Conservation (phyloP, 176 grass and related monocot genomes). For the Oropetium thomaeum region DNA sequence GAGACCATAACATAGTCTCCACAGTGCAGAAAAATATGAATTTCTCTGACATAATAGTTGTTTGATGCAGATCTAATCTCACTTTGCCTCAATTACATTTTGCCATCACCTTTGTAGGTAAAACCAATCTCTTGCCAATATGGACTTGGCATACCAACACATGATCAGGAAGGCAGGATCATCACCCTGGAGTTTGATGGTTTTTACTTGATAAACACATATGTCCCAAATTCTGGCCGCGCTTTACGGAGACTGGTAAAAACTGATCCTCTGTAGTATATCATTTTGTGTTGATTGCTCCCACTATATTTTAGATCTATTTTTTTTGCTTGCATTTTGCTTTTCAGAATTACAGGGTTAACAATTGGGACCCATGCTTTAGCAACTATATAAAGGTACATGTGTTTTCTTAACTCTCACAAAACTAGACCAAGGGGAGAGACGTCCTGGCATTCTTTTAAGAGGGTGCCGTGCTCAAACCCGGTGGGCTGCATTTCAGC, state of each 20-base stretch:
- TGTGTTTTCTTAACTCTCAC: slow-evolving; percentile 17
- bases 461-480: no score
- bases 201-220: slow-evolving; percentile 81
- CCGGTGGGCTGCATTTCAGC: no score
- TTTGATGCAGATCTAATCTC: not conserved
- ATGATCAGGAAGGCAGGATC: slow-evolving; percentile 84
- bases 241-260: slow-evolving; percentile 63
- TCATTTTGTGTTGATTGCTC: slow-evolving; percentile 23
- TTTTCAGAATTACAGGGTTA: slow-evolving; percentile 67
- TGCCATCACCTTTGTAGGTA: slow-evolving; percentile 45
- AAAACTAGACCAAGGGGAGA: no score
- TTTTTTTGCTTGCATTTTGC: slow-evolving; percentile 20
- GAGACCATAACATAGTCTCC: not conserved
- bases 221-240: slow-evolving; percentile 90
- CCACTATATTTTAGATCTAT: not conserved
- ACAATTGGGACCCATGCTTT: slow-evolving; percentile 68
- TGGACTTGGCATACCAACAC: slow-evolving; percentile 56
- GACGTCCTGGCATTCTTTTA: no score
- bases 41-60: not conserved
- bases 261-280: not conserved
- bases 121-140: slow-evolving; percentile 78
- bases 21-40: not conserved
- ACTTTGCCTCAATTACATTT: slow-evolving; percentile 31
- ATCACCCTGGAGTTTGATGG: slow-evolving; percentile 83
- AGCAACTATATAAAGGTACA: slow-evolving; percentile 67